Evolutionary conservation across 202 grass and related monocot genomes (phyloP).

Genomic region (Carex sylvatica): DNA sequence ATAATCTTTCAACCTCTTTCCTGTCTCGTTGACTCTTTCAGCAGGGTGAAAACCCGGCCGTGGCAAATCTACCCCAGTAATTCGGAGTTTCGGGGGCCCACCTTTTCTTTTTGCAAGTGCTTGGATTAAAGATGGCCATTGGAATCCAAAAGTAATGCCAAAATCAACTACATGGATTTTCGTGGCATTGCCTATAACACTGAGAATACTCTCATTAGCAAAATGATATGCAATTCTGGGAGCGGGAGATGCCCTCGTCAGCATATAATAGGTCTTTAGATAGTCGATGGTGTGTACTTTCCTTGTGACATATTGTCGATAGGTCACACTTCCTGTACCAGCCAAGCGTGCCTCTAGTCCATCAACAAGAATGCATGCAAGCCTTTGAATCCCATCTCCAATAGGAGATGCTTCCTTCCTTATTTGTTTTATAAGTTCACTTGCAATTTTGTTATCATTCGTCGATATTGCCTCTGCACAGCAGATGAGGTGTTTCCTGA

Average conservation of each 20-base stretch:
- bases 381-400: constrained; percentile 54
- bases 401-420: constrained; percentile 34
- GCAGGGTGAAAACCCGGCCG: constrained; percentile 41
- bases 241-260: constrained; percentile 24
- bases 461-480: constrained; percentile 52
- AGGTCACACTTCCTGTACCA: constrained; percentile 40
- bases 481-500: constrained; percentile 41
- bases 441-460: constrained; percentile 37
- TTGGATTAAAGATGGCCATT: constrained; percentile 61
- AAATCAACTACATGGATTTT: constrained; percentile 64
- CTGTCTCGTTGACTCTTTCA: constrained; percentile 22
- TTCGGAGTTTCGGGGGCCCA: constrained; percentile 41
- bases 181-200: constrained; percentile 24
- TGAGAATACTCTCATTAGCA: constrained; percentile 45
- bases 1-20: constrained; percentile 45
- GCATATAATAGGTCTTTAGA: constrained; percentile 36
- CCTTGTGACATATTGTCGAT: constrained; percentile 18
- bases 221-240: constrained; percentile 42
- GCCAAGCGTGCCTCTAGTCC: constrained; percentile 45
- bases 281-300: neutral
- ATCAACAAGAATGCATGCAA: constrained; percentile 47
- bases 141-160: constrained; percentile 67
- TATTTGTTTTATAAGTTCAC: constrained; percentile 40
- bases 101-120: constrained; percentile 34
- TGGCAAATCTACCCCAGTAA: constrained; percentile 55